Conservation (phyloP, 768 basidiomycete genomes). For the Aureoboletus auriporus region DNA sequence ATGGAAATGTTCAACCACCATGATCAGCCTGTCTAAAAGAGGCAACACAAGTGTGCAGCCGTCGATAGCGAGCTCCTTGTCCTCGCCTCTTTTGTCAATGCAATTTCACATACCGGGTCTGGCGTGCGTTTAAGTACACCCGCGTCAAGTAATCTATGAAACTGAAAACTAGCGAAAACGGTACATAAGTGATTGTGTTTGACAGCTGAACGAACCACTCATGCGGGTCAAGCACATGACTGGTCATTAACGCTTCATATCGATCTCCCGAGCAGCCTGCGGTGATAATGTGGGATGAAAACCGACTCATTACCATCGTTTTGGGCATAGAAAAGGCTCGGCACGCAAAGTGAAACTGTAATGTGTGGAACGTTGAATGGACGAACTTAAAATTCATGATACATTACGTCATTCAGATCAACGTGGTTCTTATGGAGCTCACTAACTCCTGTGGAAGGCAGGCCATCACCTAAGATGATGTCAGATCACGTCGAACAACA, state of each 20-base stretch:
- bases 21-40: no score
- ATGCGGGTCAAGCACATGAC: slow-evolving; percentile 24
- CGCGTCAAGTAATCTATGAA: no score
- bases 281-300: slow-evolving; percentile 37
- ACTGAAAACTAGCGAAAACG: not conserved
- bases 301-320: slow-evolving; percentile 37
- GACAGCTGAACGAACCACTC: slow-evolving; percentile 74
- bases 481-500: slow-evolving; percentile 4
- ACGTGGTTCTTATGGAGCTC: slow-evolving; percentile 15
- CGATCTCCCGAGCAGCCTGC: slow-evolving; percentile 35
- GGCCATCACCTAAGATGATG: slow-evolving; percentile 18
- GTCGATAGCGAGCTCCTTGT: no score
- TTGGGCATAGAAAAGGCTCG: slow-evolving; percentile 19
- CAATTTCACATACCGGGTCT: no score
- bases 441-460: slow-evolving; percentile 25
- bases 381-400: slow-evolving; percentile 7
- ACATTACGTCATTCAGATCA: slow-evolving; percentile 12
- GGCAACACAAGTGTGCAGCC: no score
- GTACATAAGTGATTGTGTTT: slow-evolving; percentile 21
- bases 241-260: slow-evolving; percentile 59
- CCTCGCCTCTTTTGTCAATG: no score
- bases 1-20: no score
- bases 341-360: slow-evolving; percentile 1
- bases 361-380: not conserved
- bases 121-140: no score